A percentile compares a stretch with the other conserved stretches of the same genome.
These are phyloP conservation scores for Malus hybrid DNA, from an alignment of 331 rosid species.

Conservation along the genomic window DNA sequence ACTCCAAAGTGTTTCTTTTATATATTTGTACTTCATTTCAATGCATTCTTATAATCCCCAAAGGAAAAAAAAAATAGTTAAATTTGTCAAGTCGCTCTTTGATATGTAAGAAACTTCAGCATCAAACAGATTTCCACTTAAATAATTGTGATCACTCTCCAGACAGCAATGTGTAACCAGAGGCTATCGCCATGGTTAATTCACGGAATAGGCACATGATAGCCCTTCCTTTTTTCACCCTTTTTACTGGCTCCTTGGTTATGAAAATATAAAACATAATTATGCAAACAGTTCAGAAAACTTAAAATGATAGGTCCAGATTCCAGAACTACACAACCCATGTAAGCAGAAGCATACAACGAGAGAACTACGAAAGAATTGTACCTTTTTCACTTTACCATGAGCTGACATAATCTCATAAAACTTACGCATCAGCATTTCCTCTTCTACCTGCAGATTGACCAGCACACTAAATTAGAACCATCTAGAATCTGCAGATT, in stretches of 20 bases:
- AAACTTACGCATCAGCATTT: conserved; percentile 49
- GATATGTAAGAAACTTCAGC: too few species aligned
- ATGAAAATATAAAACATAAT: neutral
- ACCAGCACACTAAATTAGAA: neutral
- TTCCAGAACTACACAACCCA: neutral
- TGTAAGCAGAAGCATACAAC: neutral
- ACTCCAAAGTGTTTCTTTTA: neutral
- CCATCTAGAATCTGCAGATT: too few species aligned
- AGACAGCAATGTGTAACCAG: too few species aligned
- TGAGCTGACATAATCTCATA: conserved; percentile 39
- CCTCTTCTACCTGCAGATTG: conserved; percentile 45
- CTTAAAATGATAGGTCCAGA: neutral
- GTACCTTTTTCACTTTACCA: conserved; percentile 34
- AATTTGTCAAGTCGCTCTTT: too few species aligned
- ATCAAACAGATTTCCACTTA: too few species aligned
- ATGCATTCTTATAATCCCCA: neutral
- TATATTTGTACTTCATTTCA: neutral
- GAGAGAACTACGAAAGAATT: neutral
- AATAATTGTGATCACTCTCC: too few species aligned
- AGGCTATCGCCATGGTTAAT: too few species aligned
- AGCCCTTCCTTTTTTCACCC: too few species aligned
- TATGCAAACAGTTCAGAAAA: neutral
- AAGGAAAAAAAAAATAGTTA: neutral
- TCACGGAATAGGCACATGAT: too few species aligned
- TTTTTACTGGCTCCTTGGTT: too few species aligned